Evolutionary conservation across 164 flowering plant genomes (phyloP), one percentile per base, ranked within the genome.

Genomic region (Aristolochia californica): DNA sequence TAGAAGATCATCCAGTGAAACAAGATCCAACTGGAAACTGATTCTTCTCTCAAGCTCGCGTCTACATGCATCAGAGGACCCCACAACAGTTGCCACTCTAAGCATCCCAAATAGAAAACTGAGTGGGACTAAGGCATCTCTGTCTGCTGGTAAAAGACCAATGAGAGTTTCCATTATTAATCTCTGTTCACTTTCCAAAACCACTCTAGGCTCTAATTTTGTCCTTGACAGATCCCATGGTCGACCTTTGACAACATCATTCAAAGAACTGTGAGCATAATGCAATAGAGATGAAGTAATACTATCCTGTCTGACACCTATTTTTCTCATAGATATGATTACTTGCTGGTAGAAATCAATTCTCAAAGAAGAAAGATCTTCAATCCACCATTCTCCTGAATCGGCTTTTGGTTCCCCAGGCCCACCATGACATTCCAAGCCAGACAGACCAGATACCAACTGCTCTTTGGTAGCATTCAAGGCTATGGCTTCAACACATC

Each of bases 41-140:
- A 83, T 76, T 65, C 83, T 69, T 68, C 80, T 73, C 51, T 85
- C 89, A 23, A 86, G 83, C 69, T 83, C 89, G 26, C 79, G 72
- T 71, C 81, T 73, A 61, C 81, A 75, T 18, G 84, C 72, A 48
- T 67, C 38, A 26, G 62, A 50, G 11, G 82, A 71, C 28, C 75
- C 83, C 55, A 78, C 56, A 57, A 73, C 61, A 20, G 68, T 75
- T 2, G 87, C 83, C 70, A 75, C 68, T 62, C 79, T 77, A 48
- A 82, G 56, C 79, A 85, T 71, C 56, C 89, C 89, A 60, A 83
- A 83, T 50, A 83, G 73, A 66, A 86, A 86, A 59, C 59, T 76
- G 57, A 75, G 56, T 4, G 87, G 85, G 44, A 80, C 59, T 0
- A 75, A 61, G 20, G 69, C 57, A 50, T 74, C 66, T 61, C 76